Percentiles rank a stretch among this genome's conserved stretches.
These are phyloP conservation scores for Cladorrhinum sp. DNA, from an alignment of 2,329 filamentous ascomycete genomes.

Conservation along the genomic window DNA sequence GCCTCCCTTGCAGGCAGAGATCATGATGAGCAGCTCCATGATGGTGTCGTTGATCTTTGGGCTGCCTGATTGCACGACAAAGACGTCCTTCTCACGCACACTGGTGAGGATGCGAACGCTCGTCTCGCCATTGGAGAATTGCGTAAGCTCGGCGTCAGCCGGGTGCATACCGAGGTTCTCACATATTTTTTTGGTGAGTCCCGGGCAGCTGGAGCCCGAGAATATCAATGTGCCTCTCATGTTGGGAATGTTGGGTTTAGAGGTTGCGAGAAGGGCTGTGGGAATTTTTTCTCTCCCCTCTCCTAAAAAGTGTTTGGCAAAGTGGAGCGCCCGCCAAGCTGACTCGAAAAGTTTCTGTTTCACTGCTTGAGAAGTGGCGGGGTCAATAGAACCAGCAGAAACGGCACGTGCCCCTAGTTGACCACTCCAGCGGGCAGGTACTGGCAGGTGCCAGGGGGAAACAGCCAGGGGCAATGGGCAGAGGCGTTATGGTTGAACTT, in stretches of 20 bases:
- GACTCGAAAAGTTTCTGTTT: background rate
- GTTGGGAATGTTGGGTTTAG: conserved; percentile 32
- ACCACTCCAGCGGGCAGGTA: background rate
- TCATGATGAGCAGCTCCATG: conserved; percentile 99
- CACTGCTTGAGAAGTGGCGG: background rate
- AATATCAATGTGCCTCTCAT: conserved; percentile 69
- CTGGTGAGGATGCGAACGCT: conserved; percentile 67
- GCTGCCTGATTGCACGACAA: conserved; percentile 96
- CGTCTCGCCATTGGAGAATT: conserved; percentile 71
- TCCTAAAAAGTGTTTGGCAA: conserved; percentile 7
- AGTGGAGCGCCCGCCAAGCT: conserved; percentile 1
- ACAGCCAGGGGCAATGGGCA: no score
- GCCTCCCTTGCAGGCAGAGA: conserved; percentile 95
- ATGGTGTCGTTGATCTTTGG: conserved; percentile 96
- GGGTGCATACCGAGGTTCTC: conserved; percentile 64
- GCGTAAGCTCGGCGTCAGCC: conserved; percentile 62
- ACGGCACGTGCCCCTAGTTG: background rate
- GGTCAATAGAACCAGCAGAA: background rate
- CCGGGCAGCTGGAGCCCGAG: conserved; percentile 64
- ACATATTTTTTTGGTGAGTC: conserved; percentile 63
- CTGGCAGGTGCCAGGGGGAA: background rate
- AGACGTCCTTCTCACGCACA: conserved; percentile 97
- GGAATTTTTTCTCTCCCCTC: conserved; percentile 13
- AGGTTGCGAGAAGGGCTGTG: conserved; percentile 7
- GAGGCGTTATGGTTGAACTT: no score